Conservation (phyloP, 257 asterid genomes). For the Parsonsia alboflavescens region DNA sequence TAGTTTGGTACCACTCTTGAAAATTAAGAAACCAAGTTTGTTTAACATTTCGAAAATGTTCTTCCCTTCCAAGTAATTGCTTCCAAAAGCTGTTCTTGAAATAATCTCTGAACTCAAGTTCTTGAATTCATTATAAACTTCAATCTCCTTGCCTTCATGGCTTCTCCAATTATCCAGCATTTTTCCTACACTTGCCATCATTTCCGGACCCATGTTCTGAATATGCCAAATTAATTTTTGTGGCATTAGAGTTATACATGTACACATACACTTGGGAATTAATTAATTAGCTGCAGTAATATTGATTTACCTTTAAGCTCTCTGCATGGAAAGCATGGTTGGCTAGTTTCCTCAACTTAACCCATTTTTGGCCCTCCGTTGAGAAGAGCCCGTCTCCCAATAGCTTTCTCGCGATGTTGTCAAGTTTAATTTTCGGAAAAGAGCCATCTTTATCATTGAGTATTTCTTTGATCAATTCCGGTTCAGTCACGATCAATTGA, state of each 20-base stretch:
- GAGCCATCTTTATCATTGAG: conserved; percentile 36
- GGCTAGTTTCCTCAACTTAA: conserved; percentile 45
- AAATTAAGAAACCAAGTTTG: conserved; percentile 17
- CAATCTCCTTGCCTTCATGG: conserved; percentile 34
- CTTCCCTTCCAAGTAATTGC: conserved; percentile 53
- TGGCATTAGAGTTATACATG: too few relatives aligned
- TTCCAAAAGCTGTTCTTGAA: conserved; percentile 65
- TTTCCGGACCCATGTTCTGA: conserved; percentile 51
- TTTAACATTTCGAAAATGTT: conserved; percentile 41
- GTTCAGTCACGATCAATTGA: conserved; percentile 41
- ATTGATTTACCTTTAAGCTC: conserved; percentile 34
- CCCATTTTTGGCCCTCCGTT: conserved; percentile 51
- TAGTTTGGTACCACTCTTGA: conserved; percentile 11
- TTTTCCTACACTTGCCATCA: conserved; percentile 38
- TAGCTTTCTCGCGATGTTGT: conserved; percentile 23
- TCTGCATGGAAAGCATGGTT: conserved; percentile 60
- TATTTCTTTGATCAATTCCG: conserved; percentile 46
- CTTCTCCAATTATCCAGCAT: conserved; percentile 44
- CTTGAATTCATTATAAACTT: conserved; percentile 37
- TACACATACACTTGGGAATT: too few relatives aligned
- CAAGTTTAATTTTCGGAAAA: conserved; percentile 20
- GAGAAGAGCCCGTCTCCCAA: conserved; percentile 43
- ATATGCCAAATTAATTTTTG: neutral
- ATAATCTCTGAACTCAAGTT: conserved; percentile 48
- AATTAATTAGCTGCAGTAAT: neutral